These are phyloP conservation scores for Selaginella tamariscina DNA, from an alignment of 75 land plant genomes.

Conservation along the genomic window DNA sequence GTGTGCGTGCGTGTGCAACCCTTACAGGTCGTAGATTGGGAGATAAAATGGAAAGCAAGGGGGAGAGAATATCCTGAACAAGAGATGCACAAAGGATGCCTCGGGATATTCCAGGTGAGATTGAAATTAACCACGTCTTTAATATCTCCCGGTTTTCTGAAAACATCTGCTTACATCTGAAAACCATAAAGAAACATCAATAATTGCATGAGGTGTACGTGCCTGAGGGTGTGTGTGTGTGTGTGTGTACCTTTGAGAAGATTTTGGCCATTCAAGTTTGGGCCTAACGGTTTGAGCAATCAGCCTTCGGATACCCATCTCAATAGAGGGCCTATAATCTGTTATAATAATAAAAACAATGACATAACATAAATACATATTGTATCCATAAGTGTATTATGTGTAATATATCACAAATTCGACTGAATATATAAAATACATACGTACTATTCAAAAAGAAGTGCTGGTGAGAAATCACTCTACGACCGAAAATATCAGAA, in stretches of 20 bases:
- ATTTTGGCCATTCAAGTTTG: slow-evolving; percentile 86
- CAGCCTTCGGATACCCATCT: slow-evolving; percentile 38
- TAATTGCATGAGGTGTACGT: background rate
- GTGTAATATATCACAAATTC: too few species aligned
- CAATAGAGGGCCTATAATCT: slow-evolving; percentile 73
- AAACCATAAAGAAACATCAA: background rate
- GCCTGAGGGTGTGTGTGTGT: too few species aligned
- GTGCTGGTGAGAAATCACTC: slow-evolving; percentile 45
- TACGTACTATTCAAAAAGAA: slow-evolving; percentile 51
- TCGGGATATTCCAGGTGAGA: slow-evolving; percentile 54
- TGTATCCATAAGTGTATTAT: too few species aligned
- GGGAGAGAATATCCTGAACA: slow-evolving; percentile 58
- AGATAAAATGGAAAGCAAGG: slow-evolving; percentile 58
- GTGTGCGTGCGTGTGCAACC: slow-evolving; percentile 36
- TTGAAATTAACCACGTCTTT: slow-evolving; percentile 51
- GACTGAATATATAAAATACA: too few species aligned
- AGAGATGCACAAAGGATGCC: slow-evolving; percentile 43
- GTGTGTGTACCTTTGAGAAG: slow-evolving; percentile 81
- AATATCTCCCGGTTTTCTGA: slow-evolving; percentile 57
- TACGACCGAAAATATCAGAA: slow-evolving; percentile 48
- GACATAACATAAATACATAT: background rate
- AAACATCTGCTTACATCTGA: slow-evolving; percentile 36
- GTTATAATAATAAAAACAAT: background rate
- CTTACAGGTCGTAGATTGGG: slow-evolving; percentile 76
- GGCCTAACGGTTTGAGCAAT: slow-evolving; percentile 68